Conservation (phyloP, 768 basidiomycete genomes). For the Hygrophorus pudorinus region DNA sequence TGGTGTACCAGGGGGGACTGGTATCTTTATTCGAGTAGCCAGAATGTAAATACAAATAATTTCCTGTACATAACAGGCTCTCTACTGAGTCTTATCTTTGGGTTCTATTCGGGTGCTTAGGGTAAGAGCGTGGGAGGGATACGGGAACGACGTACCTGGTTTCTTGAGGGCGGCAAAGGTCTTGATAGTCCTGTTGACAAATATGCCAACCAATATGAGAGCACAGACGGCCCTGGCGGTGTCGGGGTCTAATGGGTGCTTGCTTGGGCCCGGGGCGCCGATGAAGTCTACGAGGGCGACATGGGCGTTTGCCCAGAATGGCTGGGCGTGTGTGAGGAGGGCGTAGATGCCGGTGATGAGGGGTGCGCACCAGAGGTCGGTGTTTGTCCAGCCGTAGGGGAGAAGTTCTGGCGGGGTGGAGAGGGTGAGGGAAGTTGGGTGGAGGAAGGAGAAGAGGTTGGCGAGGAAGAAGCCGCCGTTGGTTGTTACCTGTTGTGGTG, state of each 20-base stretch:
- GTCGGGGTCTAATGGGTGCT: constrained; percentile 48
- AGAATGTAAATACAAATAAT: too few species aligned
- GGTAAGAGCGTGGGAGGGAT: too few species aligned
- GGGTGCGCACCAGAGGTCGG: constrained; percentile 82
- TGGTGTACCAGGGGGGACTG: too few species aligned
- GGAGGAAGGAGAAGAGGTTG: constrained; percentile 65
- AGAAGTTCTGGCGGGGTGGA: constrained; percentile 73
- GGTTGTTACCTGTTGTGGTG: constrained; percentile 42
- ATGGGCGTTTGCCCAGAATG: constrained; percentile 55
- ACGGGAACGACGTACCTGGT: too few species aligned
- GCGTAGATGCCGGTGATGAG: constrained; percentile 70
- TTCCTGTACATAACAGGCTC: too few species aligned
- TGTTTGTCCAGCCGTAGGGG: constrained; percentile 78
- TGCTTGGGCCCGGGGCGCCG: too few species aligned
- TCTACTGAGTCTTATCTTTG: too few species aligned
- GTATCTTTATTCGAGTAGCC: too few species aligned
- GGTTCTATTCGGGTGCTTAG: too few species aligned
- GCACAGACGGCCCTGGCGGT: constrained; percentile 67
- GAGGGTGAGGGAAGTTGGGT: constrained; percentile 57
- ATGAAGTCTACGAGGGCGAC: constrained; percentile 19
- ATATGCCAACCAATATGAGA: constrained; percentile 49
- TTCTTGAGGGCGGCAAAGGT: constrained; percentile 38
- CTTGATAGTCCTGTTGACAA: constrained; percentile 53
- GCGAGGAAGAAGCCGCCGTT: constrained; percentile 78
- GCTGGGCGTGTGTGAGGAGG: constrained; percentile 77